Evolutionary conservation across 2,329 filamentous ascomycete species (phyloP), one percentile per base, ranked within the genome.

Genomic region (Penicillium sp.): DNA sequence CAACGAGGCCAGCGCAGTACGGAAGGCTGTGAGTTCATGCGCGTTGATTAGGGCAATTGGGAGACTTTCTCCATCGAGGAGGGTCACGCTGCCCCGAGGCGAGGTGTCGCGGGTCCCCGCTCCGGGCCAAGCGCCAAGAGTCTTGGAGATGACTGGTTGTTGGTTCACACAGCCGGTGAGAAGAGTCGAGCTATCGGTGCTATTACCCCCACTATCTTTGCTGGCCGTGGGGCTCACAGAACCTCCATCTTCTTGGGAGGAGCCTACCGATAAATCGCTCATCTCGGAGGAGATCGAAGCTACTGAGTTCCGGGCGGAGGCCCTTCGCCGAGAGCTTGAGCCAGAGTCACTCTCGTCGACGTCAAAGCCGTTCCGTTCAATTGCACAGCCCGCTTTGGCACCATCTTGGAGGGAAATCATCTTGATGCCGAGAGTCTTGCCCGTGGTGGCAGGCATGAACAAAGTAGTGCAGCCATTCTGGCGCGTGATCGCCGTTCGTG

Each of bases 11-110:
- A 89, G 75, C 0, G 86, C 84, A 0, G 87, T 89, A 44, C 87
- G 81, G 72, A 89, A 89, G 1, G 85, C 85, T 0, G 87, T 89
- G 18, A 89, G 74, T 62, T 88, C 86, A 55, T 84, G 83, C 0
- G 87, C 86, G 62, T 88, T 88, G 57, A 90, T 75, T 18, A 89
- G 72, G 1, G 83, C 87, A 18, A 82, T 79, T 0, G 85, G 82
- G n/a, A 78, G 74, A 11, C 86, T 85, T 27, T 74, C 66, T 14
- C 74, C 73, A 62, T 87, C 84, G 29, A 87, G 78, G 1, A 89
- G 75, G 0, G 84, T 86, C 15, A 88, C 69, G 20, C 81, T 82
- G 51, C 85, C 85, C 55, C 77, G 77, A 31, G 81, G 81, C 2
- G 79, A 79, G n/a, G 79, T 77, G 59, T 73, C 71, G 43, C 72